Evolutionary conservation across 495 filamentous ascomycete species (phyloP).

Genomic region (Aspergillus egyptiacus): DNA sequence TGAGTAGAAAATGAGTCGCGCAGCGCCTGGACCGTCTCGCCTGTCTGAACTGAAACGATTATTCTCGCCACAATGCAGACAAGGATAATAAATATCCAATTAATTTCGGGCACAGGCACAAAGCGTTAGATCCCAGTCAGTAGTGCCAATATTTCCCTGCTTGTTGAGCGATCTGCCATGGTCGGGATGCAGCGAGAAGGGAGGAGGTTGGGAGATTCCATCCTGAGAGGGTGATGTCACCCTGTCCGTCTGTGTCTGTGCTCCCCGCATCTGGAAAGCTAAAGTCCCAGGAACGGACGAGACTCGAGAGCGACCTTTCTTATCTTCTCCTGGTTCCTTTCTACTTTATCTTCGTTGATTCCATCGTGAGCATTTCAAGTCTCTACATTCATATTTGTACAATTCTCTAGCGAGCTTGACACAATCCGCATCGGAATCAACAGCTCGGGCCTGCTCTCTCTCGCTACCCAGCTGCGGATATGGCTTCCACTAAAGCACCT

Average conservation of each 20-base stretch:
- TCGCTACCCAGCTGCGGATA: background rate
- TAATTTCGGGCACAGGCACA: background rate
- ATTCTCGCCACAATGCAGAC: slow-evolving; percentile 2
- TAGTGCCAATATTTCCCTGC: background rate
- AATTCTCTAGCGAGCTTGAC: background rate
- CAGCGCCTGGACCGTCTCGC: background rate
- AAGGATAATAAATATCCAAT: background rate
- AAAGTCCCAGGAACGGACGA: slow-evolving; percentile 4
- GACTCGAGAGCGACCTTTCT: slow-evolving; percentile 6
- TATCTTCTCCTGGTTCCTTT: background rate
- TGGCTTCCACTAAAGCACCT: slow-evolving; percentile 17
- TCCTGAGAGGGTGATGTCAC: slow-evolving; percentile 15
- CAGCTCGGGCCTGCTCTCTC: background rate
- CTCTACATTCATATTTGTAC: background rate
- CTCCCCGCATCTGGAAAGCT: background rate
- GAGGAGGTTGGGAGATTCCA: background rate
- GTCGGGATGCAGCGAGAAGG: background rate
- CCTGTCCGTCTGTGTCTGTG: too few relatives aligned
- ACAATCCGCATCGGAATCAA: background rate
- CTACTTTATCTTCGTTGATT: background rate
- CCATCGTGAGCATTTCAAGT: background rate
- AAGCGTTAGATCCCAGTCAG: background rate
- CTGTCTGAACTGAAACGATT: background rate
- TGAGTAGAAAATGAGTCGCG: background rate
- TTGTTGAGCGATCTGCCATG: background rate